Evolutionary conservation across 2,329 filamentous ascomycete species (phyloP), one percentile per base, ranked within the genome.

Genomic region (Xylaria multiplex): DNA sequence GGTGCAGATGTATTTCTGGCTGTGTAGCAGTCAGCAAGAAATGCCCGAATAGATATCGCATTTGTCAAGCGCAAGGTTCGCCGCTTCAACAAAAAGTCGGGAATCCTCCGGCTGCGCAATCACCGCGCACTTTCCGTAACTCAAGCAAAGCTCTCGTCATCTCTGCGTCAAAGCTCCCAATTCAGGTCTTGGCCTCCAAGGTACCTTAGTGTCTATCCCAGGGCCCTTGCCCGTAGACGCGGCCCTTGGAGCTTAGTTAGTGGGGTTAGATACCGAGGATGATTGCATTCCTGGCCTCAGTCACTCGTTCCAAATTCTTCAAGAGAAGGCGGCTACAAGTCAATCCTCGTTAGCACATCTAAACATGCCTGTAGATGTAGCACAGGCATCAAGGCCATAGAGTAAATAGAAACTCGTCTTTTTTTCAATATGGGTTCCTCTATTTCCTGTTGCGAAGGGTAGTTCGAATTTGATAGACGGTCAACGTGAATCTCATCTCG

Each of bases 201-300:
- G 84, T 87, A 4, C 85, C 85, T 7, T 85, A 80, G 27, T 80
- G 81, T 11, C 85, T 81, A 71, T 87, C 85, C 83, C 84, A 87
- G 0, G 81, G 84, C 62, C 87, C 84, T 59, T 87, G 86, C 62
- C 83, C 81, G 6, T 85, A 84, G 54, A 87, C 86, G 5, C 84
- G 80, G 2, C 85, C 85, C 77, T 86, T 86, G 71, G 87, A 86
- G 40, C 82, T 84, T 71, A 86, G 85, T 84, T 0, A 84, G 85
- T 85, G 82, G 67, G 85, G 86, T 2, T 87, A 74, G 0, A 84
- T 80, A 65, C 86, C 83, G 65, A 14, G 86, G 86, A 86, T 82
- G 13, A 80, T 80, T 11, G 75, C 71, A 24, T 79, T 75, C 57
- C 68, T 72, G 52, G 30, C 55, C 52, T 58, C 65, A 70, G 72